Evolutionary conservation across 75 land plant genomes (phyloP).

Genomic region (Cryptomeria japonica): DNA sequence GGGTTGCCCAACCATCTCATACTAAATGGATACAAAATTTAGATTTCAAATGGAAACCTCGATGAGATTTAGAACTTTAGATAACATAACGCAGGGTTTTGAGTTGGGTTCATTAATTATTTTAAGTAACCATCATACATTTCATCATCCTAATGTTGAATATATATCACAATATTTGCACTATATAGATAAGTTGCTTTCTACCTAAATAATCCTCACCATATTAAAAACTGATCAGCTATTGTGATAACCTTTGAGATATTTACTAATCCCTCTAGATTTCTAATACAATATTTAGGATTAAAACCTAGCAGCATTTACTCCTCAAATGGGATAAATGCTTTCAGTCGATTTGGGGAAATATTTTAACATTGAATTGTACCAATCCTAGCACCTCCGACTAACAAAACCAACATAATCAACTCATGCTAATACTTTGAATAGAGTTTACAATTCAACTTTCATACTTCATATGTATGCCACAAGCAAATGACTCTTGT

Average conservation of each 20-base stretch:
- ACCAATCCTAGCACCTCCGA: not conserved
- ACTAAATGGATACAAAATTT: not conserved
- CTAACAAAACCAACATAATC: not conserved
- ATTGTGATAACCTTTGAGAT: not conserved
- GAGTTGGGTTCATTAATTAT: no score
- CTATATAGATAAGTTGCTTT: not conserved
- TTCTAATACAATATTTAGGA: not conserved
- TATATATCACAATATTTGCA: not conserved
- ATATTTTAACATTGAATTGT: not conserved
- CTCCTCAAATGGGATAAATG: not conserved
- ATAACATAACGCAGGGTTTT: no score
- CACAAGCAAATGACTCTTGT: not conserved
- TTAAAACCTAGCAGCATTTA: not conserved
- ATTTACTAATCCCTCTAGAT: not conserved
- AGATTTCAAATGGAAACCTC: not conserved
- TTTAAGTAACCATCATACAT: not conserved
- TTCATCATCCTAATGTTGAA: not conserved
- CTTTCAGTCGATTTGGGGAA: not conserved
- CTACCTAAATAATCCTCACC: not conserved
- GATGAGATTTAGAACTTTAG: no score
- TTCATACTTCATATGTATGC: not conserved
- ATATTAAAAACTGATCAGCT: not conserved
- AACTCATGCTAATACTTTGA: not conserved
- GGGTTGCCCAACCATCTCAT: no score
- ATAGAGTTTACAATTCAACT: not conserved